Evolutionary conservation across 23 red algal genomes (phyloP).

Genomic region (Gracilariopsis chorda): DNA sequence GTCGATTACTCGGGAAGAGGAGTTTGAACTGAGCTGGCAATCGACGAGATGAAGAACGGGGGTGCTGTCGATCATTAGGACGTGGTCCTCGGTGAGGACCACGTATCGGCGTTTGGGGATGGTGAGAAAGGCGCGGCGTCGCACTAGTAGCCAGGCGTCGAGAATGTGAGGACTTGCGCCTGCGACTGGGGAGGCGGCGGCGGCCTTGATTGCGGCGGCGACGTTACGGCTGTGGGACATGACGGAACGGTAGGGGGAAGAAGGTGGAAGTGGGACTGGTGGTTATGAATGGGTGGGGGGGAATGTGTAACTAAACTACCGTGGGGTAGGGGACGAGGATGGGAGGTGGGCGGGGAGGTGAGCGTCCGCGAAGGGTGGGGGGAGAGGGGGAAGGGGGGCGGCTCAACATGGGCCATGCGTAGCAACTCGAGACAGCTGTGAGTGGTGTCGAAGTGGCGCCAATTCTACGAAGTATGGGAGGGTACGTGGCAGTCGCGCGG

Average conservation of each 20-base stretch:
- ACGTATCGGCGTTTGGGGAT: constrained; percentile 46
- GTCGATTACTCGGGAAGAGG: constrained; percentile 39
- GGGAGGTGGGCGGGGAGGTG: too few relatives aligned
- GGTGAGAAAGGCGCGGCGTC: constrained; percentile 30
- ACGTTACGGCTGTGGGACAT: constrained; percentile 7
- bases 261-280: not conserved
- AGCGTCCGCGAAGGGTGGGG: too few relatives aligned
- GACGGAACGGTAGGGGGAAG: not conserved
- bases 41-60: constrained; percentile 34
- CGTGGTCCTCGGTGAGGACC: constrained; percentile 31
- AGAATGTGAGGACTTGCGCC: constrained; percentile 5
- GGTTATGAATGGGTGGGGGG: too few relatives aligned
- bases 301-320: too few relatives aligned
- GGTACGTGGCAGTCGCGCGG: too few relatives aligned
- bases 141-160: constrained; percentile 31
- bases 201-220: constrained; percentile 46
- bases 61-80: constrained; percentile 43
- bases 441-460: too few relatives aligned
- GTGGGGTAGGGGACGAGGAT: too few relatives aligned
- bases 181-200: constrained; percentile 43
- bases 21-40: constrained; percentile 24
- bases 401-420: too few relatives aligned
- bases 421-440: too few relatives aligned
- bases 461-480: too few relatives aligned
- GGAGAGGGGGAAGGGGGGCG: too few relatives aligned